Conservation (phyloP, 768 basidiomycete species). For the Gautieria morchelliformis region DNA sequence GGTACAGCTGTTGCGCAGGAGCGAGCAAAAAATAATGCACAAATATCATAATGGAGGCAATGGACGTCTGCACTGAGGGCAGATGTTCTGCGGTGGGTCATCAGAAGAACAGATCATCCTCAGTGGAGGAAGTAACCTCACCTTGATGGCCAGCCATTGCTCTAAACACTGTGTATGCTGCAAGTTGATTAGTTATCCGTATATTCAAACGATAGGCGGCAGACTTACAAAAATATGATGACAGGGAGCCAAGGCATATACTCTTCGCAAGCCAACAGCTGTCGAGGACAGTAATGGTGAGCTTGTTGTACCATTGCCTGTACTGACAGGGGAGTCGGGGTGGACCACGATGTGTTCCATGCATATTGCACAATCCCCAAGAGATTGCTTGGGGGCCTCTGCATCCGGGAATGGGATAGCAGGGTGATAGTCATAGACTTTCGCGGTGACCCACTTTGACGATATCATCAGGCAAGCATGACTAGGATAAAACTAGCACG, state of each 20-base stretch:
- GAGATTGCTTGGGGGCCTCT: conserved; percentile 63
- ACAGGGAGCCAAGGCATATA: conserved; percentile 82
- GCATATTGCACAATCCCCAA: conserved; percentile 88
- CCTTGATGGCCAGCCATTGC: conserved; percentile 74
- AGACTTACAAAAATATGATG: conserved; percentile 75
- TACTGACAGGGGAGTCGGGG: not conserved
- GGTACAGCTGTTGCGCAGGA: not conserved
- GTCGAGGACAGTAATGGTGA: conserved; percentile 16
- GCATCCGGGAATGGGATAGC: conserved; percentile 59
- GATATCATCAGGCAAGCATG: not conserved
- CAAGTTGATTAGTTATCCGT: not conserved
- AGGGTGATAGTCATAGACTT: conserved; percentile 82
- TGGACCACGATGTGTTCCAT: conserved; percentile 76
- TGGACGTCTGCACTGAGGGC: conserved; percentile 82
- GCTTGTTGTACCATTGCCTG: not conserved
- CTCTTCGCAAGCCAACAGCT: conserved; percentile 39
- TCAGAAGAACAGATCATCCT: not conserved
- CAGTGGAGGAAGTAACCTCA: conserved; percentile 14
- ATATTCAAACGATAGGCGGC: not conserved
- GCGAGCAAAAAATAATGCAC: not conserved
- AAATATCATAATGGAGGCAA: conserved; percentile 58
- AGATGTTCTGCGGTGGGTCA: conserved; percentile 55
- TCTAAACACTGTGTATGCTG: conserved; percentile 86
- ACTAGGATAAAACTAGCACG: not conserved
- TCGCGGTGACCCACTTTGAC: conserved; percentile 50